Evolutionary conservation across 169 alveolate genomes (phyloP), one percentile per base, ranked within the genome.

Genomic region (Miamiensis avidus): DNA sequence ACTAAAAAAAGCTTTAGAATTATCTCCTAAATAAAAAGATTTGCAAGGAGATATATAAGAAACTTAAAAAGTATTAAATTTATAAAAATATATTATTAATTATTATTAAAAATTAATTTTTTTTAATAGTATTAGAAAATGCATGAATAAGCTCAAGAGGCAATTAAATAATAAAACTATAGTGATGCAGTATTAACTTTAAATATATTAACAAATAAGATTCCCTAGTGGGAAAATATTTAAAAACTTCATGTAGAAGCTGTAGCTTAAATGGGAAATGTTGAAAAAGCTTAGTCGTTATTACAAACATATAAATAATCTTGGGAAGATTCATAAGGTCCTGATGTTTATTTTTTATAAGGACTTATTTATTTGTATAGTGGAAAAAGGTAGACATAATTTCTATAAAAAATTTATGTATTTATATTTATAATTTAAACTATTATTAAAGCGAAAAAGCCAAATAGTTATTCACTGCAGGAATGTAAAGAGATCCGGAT

Each of bases 401-500:
- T 25, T 25, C 27, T 32, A 1, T 0, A 31, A 6, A 30, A 28
- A 26, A 31, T 26, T 69, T n/a, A 6, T 25, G 20, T 31, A 28
- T 64, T 65, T 32, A 73, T 30, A 25, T 26, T 73, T 69, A 29
- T 28, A 69, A n/a, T 25, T 28, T 4, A 27, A 25, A 29, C 29
- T 1, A 25, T 31, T 30, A 65, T 11, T 0, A 72, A 29, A 76
- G 85, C 72, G 95, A 89, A 32, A 78, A 34, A 73, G 96, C 93
- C 28, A 93, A 89, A 82, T 82, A 85, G 34, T 83, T 72, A 64
- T 74, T 94, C 30, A 29, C 78, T 74, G 93, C 87, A n/a, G 94
- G 93, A 0, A 82, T 92, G 86, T 78, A 85, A 64, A 34, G 73
- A 0, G 97, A 94, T 75, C 97, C 97, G n/a, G 95, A 91, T 74